phyloP scores from a whole-genome alignment of 176 grass and related monocot species.

The Aegilops bicornis region DNA sequence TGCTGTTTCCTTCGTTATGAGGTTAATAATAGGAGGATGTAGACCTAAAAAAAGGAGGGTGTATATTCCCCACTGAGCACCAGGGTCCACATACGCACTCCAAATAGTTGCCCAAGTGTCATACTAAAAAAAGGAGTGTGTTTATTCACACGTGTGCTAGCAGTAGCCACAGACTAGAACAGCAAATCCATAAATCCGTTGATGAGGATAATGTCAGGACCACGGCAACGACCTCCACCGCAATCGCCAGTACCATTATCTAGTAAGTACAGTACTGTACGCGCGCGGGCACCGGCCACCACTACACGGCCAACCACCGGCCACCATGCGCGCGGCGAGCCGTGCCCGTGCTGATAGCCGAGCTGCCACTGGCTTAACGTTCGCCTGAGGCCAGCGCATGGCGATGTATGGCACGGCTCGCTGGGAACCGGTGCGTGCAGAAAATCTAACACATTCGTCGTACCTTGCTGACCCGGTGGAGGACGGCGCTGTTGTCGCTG shows the following conservation, averaged over 20 bases:
- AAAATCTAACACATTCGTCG: not conserved
- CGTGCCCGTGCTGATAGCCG: not conserved
- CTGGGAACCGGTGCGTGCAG: not conserved
- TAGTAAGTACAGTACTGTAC: too few relatives aligned
- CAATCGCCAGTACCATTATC: not conserved
- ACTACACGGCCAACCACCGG: not conserved
- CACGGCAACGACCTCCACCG: too few relatives aligned
- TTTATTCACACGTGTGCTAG: not conserved
- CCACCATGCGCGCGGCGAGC: not conserved
- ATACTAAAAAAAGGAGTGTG: too few relatives aligned
- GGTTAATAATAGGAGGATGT: not conserved
- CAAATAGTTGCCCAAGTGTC: not conserved
- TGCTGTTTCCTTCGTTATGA: too few relatives aligned
- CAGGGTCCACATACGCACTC: not conserved
- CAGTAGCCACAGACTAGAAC: not conserved
- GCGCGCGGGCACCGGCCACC: not conserved
- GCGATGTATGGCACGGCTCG: not conserved
- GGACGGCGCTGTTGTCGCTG: constrained; percentile 7
- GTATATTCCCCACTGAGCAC: not conserved
- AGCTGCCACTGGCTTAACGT: too few relatives aligned
- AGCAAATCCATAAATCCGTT: not conserved
- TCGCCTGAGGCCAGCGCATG: too few relatives aligned
- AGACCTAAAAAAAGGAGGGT: too few relatives aligned
- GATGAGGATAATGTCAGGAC: not conserved
- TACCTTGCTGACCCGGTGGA: constrained; percentile 64